Evolutionary conservation across 2,329 filamentous ascomycete species (phyloP), one percentile per base, ranked within the genome.

Genomic region (Ilyonectria destructans): DNA sequence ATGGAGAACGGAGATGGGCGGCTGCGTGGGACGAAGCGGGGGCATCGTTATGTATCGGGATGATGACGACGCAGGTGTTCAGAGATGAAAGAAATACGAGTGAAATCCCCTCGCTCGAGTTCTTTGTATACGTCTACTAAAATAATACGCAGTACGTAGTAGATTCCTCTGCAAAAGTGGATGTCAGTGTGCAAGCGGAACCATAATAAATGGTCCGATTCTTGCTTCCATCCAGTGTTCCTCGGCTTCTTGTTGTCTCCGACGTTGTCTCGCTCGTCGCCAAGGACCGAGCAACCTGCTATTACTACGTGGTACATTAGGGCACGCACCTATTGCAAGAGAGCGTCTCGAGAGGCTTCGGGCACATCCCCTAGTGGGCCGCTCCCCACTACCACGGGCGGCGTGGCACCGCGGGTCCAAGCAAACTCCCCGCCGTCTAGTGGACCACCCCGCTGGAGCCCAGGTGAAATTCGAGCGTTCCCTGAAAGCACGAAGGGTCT

Each of bases 221-320:
- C 31, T 56, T 62, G 59, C 59, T 62, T 45, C 59, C 52, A 62
- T 62, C 15, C 15, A 43, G 33, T 29, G 52, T 35, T 29, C 29
- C 31, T 21, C 19, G 29, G 29, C 43, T 55, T 51, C 37, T 61
- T 65, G 64, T 67, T 62, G 52, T 58, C 54, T 58, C 54, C 58
- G 15, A 48, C 54, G 54, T 58, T 62, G 52, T 61, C 63, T 67
- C 64, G 37, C 26, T 46, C 29, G 37, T 37, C 54, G 48, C 48
- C 48, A 51, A 31, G 37, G 40, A n/a, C 17, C 15, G 17, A 43
- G 15, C 40, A 43, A 43, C 31, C 26, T 26, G 4, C 26, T 26
- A 40, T 13, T 15, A 40, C 37, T 15, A 23, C 23, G 23, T 23
- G 23, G 23, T 40, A 13, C 37, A 17, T 17, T 40, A 15, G 12